Conservation (phyloP, 305 asterid genomes). For the Ilex paraguariensis region DNA sequence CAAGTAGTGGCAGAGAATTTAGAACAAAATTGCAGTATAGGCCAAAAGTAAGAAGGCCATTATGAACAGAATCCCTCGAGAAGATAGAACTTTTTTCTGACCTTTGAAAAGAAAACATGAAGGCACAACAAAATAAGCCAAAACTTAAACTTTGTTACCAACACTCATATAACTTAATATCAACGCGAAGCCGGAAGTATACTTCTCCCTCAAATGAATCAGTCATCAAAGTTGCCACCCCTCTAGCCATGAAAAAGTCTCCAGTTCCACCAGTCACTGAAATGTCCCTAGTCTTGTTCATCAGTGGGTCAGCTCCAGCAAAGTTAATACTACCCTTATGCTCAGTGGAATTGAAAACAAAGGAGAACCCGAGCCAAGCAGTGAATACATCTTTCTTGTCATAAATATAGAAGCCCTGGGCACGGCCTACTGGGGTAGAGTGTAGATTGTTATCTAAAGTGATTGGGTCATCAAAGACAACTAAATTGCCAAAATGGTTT, state of each 20-base stretch:
- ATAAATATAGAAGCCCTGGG: slow-evolving; percentile 53
- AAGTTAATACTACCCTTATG: slow-evolving; percentile 42
- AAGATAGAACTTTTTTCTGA: too few species aligned
- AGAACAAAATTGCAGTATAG: too few species aligned
- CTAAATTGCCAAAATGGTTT: slow-evolving; percentile 51
- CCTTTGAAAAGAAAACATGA: too few species aligned
- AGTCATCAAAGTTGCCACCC: slow-evolving; percentile 40
- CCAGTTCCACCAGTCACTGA: slow-evolving; percentile 62
- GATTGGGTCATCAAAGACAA: slow-evolving; percentile 51
- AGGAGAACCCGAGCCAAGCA: slow-evolving; percentile 52
- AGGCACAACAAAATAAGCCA: too few species aligned
- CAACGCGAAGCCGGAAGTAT: slow-evolving; percentile 42
- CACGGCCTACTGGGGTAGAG: slow-evolving; percentile 49
- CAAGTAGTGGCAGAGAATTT: too few species aligned
- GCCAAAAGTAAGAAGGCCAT: too few species aligned
- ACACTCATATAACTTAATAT: slow-evolving; percentile 40
- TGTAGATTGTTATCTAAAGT: slow-evolving; percentile 44
- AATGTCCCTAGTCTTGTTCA: slow-evolving; percentile 49
- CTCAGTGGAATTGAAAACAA: slow-evolving; percentile 40
- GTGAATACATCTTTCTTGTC: slow-evolving; percentile 36
- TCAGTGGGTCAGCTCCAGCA: slow-evolving; percentile 51
- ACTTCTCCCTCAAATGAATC: slow-evolving; percentile 47
- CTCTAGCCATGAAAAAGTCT: slow-evolving; percentile 46
- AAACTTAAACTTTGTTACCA: slow-evolving; percentile 10
- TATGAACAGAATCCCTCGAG: too few species aligned